Evolutionary conservation across 495 filamentous ascomycete genomes (phyloP), one percentile per base, ranked within the genome.

Genomic region (Ramalina peruviana): DNA sequence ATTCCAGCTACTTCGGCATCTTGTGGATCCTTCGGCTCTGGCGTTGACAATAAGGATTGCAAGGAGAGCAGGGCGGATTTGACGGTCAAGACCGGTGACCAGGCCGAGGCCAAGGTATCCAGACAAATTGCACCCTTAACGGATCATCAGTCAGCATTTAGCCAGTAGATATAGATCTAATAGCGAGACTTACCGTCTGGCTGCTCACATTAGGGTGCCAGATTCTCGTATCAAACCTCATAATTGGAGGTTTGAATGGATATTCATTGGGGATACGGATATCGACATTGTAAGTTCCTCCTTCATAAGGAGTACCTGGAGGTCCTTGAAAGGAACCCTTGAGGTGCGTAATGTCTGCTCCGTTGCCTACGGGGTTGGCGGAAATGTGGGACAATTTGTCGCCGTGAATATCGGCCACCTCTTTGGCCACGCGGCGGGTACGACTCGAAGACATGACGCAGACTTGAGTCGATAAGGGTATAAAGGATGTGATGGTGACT

Each of bases 141-240:
- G 37, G 53, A 45, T 39, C 16, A 27, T 56, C 26, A 58, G 50
- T 55, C 44, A 53, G 54, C 50, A 11, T 11, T 1, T 7, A n/a
- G 9, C 17, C 12, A 10, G 36, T 6, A n/a, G 23, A 12, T 36
- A 10, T 19, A 10, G 38, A 39, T 56, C 43, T 46, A 25, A 41
- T 47, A 21, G 16, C 12, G 7, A 23, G 25, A 40, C 82, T 61
- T 67, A 95, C 89, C 44, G 92, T 98, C 64, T 94, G 86, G 59
- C 83, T 89, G 74, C 82, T 88, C 67, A 98, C 79, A 65, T 98
- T 98, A 33, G 92, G 92, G 67, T 98, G 92, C 93, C 93, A 98
- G 51, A 98, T 82, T 65, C 83, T 93, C 58, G 93, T 98, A 55
- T 83, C 76, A 55, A 98, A 97, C 62, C 80, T 85, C 87, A 97